Base-by-base conservation (phyloP, 176 grass and related monocot species). In the Oryza brachyantha region DNA sequence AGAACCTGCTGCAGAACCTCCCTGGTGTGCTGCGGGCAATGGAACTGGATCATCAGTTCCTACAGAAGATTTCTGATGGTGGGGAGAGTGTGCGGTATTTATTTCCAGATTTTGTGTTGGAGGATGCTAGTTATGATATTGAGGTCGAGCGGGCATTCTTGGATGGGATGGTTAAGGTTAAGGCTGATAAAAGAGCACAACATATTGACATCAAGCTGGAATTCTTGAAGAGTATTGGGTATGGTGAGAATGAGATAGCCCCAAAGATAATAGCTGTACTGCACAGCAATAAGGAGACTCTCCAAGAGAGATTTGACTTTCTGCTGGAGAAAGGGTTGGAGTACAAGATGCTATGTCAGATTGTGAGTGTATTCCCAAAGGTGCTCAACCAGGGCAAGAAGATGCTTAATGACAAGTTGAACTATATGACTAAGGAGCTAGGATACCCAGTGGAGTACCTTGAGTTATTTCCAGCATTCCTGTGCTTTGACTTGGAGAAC, bases 401-500 rank as follows among this genome's bases (percentile, higher is more conserved):
- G 69, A 55, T 46, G 37, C 74, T 94, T 14, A 76, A 70, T 48
- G 89, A 88, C 65, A 97, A 97, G 85, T 74, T 94, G 37, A 82
- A 88, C 77, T 94, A 88, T 60, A 79, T 97, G 66, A 77, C 86
- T 43, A 79, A 88, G 71, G 84, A 92, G 61, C 61, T 94, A 79
- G 87, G 89, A 11, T 90, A 85, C 76, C 80, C 89, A 26, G 82
- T 97, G 80, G 89, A 90, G 26, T 97, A 90, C 86, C 83, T 94
- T 54, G 58, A 86, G 74, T 82, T 58, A 36, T 97, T 90, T 79
- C 92, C 92, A 32, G 59, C 87, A 39, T 90, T 92, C 86, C 84
- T 97, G 43, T 90, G 84, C 73, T 97, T 92, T 86, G 87, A 94
- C 90, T 79, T 97, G 69, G 89, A 97, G 45, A 97, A 97, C 40